Evolutionary conservation across 495 filamentous ascomycete species (phyloP), one percentile per base, ranked within the genome.

Genomic region (Staphylotrichum longicolle): DNA sequence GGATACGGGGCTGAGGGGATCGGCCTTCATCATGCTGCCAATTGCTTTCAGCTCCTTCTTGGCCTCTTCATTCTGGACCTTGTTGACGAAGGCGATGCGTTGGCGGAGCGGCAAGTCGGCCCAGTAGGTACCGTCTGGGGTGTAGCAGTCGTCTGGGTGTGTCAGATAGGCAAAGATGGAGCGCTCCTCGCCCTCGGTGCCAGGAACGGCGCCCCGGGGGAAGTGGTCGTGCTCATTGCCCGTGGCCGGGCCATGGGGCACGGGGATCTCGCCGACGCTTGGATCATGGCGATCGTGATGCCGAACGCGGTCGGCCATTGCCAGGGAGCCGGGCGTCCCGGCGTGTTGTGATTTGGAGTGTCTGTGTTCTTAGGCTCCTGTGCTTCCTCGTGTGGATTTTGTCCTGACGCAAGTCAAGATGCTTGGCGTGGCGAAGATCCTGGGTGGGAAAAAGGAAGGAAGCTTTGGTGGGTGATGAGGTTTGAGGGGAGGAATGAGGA

Each of bases 91-190:
- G 49, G 78, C 75, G 63, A 90, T 66, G 64, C 86, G 85, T 75
- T 90, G 70, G 58, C 69, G 60, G 46, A 90, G 65, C 15, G 84
- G 82, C 50, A 96, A 74, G 74, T 96, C 92, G 10, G 91, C 92
- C 91, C 91, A 96, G 79, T 96, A 96, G 58, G 81, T 78, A 58
- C 92, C 91, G n/a, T 92, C 81, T 34, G 72, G 68, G 49, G 86
- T 87, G 72, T 93, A 96, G 68, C 82, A 87, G 75, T 96, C 92
- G 63, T 93, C 88, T 5, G 91, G 92, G 33, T 85, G 86, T 60
- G 91, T 86, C 44, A 93, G 73, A 37, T 83, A 78, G 64, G 85
- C 78, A 76, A 95, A 92, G 60, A 90, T 89, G 64, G 81, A 81
- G 68, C 77, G 83, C 76, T 92, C 88, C 54, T 86, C 75, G 6